Base-by-base conservation (phyloP, 352 stramenopile species). In the Phytophthora uliginosa region DNA sequence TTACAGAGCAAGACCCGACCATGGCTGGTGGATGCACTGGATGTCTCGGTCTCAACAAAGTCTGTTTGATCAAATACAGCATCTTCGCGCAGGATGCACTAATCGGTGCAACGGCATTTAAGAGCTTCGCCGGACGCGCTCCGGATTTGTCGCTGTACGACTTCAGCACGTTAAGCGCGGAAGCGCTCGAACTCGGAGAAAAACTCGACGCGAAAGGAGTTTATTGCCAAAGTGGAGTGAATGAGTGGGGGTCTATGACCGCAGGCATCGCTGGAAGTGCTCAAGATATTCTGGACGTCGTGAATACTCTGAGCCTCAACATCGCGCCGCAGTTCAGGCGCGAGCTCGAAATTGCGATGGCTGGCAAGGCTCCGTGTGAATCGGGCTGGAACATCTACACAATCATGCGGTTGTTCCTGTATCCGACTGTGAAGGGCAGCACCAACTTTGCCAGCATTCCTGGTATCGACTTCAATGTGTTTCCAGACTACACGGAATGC, bases 401-500 rank as follows among this genome's bases (percentile, higher is more conserved):
- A 0, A 74, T 74, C 31, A 66, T 61, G 15, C 42, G 68, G 24
- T 20, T 63, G 48, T 78, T 64, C 51, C 58, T 69, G 66, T 79
- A 76, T 54, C 67, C 69, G 57, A 52, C 56, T 22, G 58, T 63
- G 12, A 74, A 70, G 34, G 64, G 70, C 1, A 79, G 61, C 20
- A 28, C 26, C 42, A 71, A 73, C 26, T 79, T 70, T 48, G 60
- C 66, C 3, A 76, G 61, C n/a, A 79, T 79, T 52, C 67, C 72
- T 17, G 72, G 67, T 9, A 74, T 74, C 20, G 72, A 79, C 26
- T 76, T 73, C 28, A 79, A 64, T 42, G 58, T 79, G 3, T 79
- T 79, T 31, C 72, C 67, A 4, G 72, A 79, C 62, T 76, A 79
- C 58, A 78, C 72, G 0, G 72, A 78, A 48, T 78, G 72, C 58